Conservation (phyloP, 2,329 filamentous ascomycete species). For the Colletotrichum sp. region DNA sequence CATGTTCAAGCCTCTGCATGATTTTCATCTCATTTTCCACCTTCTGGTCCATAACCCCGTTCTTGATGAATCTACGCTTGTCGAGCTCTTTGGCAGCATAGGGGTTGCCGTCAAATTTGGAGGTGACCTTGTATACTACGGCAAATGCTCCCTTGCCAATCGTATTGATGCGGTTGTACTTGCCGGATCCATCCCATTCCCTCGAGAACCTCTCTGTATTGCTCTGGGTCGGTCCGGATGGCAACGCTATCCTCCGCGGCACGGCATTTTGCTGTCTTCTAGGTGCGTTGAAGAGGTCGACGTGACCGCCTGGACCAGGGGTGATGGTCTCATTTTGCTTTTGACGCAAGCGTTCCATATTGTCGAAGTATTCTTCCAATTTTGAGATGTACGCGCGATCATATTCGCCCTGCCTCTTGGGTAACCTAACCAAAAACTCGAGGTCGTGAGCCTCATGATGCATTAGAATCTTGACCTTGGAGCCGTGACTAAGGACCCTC, state of each 20-base stretch:
- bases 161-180: slow-evolving; percentile 81
- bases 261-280: not conserved
- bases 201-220: slow-evolving; percentile 47
- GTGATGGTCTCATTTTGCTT: slow-evolving; percentile 50
- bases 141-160: slow-evolving; percentile 97
- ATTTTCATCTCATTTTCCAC: slow-evolving; percentile 98
- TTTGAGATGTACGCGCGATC: slow-evolving; percentile 72
- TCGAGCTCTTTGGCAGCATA: slow-evolving; percentile 95
- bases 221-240: slow-evolving; percentile 31
- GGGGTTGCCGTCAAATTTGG: slow-evolving; percentile 80
- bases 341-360: slow-evolving; percentile 33
- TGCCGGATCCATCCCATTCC: slow-evolving; percentile 83
- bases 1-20: slow-evolving; percentile 85
- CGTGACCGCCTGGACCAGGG: slow-evolving; percentile 53
- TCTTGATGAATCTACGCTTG: slow-evolving; percentile 92
- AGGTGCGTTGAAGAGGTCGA: slow-evolving; percentile 33
- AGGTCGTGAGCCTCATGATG: slow-evolving; percentile 63
- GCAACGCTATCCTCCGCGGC: slow-evolving; percentile 22
- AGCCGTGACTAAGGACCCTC: slow-evolving; percentile 74
- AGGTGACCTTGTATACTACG: slow-evolving; percentile 88
- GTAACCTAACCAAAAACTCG: slow-evolving; percentile 85
- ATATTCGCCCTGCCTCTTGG: slow-evolving; percentile 71
- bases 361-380: slow-evolving; percentile 68
- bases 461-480: slow-evolving; percentile 73
- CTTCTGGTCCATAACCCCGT: slow-evolving; percentile 86